These are phyloP conservation scores for Cutaneotrichosporon mucoides DNA, from an alignment of 1,284 basidiomycete species.

Conservation along the genomic window DNA sequence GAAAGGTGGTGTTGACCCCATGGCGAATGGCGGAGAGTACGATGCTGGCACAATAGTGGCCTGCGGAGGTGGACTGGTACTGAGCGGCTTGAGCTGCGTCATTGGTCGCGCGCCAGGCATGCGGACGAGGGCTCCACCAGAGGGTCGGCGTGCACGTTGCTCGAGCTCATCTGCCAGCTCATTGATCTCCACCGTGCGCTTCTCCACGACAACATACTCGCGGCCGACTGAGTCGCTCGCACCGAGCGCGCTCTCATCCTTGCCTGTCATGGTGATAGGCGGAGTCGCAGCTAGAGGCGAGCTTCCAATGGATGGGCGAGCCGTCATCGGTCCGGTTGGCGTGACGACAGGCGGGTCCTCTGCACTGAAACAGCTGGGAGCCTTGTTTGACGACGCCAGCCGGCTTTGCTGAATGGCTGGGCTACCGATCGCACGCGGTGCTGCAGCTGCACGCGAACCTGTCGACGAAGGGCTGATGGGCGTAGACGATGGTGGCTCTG, in stretches of 20 bases:
- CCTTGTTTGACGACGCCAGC: constrained; percentile 6
- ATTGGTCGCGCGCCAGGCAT: background rate
- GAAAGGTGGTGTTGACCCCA: constrained; percentile 49
- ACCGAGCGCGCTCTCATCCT: constrained; percentile 36
- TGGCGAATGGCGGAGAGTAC: constrained; percentile 50
- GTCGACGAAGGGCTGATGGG: background rate
- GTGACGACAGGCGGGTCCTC: constrained; percentile 25
- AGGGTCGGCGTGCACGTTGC: constrained; percentile 1
- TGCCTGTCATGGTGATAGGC: constrained; percentile 42
- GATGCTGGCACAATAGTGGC: constrained; percentile 31
- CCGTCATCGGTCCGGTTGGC: constrained; percentile 20
- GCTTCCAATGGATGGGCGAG: constrained; percentile 28
- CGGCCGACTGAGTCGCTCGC: constrained; percentile 37
- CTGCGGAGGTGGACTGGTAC: constrained; percentile 10
- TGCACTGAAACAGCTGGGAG: background rate
- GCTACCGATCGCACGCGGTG: constrained; percentile 29
- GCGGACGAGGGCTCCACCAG: constrained; percentile 24
- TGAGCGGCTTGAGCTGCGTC: constrained; percentile 27
- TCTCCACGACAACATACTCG: constrained; percentile 59
- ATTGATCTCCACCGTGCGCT: constrained; percentile 57
- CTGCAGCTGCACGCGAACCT: background rate
- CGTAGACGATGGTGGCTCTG: background rate
- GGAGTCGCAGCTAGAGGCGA: constrained; percentile 44
- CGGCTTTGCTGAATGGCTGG: constrained; percentile 20
- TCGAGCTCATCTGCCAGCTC: constrained; percentile 51